Base-by-base conservation (phyloP, 768 basidiomycete species). In the Chalciporus pseudorubinellus region DNA sequence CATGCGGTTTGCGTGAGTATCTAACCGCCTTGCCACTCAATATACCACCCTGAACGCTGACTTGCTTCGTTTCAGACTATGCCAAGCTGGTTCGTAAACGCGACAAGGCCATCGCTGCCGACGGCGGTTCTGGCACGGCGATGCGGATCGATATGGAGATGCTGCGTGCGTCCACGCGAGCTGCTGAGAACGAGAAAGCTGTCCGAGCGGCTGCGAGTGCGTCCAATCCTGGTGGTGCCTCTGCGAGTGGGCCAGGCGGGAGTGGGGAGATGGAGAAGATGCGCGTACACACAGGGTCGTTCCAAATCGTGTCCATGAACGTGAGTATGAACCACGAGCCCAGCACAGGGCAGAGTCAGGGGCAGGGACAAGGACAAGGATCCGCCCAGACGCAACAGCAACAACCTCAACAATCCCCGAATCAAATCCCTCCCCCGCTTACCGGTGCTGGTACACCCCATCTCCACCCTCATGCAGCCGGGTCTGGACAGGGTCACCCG, bases 21-120 rank as follows among this genome's bases (percentile, higher is more conserved):
- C 2, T 36, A 2, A 18, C 21, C 34, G 6, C 20, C 45, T 34
- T 49, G 1, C 28, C 8, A 28, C 21, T 38, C 39, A 28, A 11
- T 20, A 14, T 21, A 5, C 22, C n/a, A 12, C 26, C 3, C 10
- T 13, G 12, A 31, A 31, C 29, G 13, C 29, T 4, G 11, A 31
- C 10, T 11, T 34, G 34, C 44, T 39, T 16, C 36, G 46, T 3
- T 39, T 12, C 38, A 91, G 89, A 91, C 70, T 91, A 91, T 58
- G 89, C 89, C 10, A 91, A 91, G 62, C 76, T 91, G 26, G 82
- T 89, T 73, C 83, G 89, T 44, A 89, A 90, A 62, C 78, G 84
- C 39, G 86, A 89, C 42, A 89, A 89, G 65, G 74, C 74, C 14
- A 66, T 75, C 19, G 75, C 72, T 10, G 69, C 75, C n/a, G 81